These are phyloP conservation scores for Prunus mira DNA, from an alignment of 306 rosid species.

Conservation along the genomic window DNA sequence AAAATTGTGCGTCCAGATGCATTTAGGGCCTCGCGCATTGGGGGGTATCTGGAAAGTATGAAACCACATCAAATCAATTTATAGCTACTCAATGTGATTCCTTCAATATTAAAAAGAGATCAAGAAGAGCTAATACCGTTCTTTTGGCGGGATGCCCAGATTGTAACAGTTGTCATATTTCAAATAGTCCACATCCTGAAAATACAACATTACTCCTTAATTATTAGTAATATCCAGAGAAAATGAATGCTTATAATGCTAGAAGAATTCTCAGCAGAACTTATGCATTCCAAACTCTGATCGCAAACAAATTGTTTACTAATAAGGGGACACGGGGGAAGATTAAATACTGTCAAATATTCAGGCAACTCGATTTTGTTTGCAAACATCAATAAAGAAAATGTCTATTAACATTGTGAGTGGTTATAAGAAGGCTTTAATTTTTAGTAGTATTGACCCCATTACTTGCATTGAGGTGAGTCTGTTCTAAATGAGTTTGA, in stretches of 20 bases:
- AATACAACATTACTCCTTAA: constrained; percentile 4
- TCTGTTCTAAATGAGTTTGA: background rate
- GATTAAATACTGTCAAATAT: background rate
- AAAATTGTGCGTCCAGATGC: constrained; percentile 59
- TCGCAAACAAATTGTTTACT: background rate
- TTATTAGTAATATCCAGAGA: background rate
- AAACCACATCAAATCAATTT: constrained; percentile 31
- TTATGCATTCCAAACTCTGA: background rate
- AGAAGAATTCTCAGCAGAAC: background rate
- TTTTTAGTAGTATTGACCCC: background rate
- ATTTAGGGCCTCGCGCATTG: constrained; percentile 91
- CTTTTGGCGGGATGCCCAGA: constrained; percentile 68
- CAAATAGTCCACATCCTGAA: constrained; percentile 84
- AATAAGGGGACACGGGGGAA: background rate
- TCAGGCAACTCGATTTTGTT: background rate
- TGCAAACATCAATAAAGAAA: background rate
- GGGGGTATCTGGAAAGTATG: constrained; percentile 73
- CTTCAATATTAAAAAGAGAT: constrained; percentile 16
- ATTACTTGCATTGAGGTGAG: background rate
- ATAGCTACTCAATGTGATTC: constrained; percentile 13
- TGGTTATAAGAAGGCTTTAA: background rate
- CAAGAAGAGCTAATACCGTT: constrained; percentile 56
- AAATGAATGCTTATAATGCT: background rate
- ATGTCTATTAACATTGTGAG: background rate
- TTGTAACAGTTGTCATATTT: constrained; percentile 96